Percentiles rank a stretch among this genome's conserved stretches.
Conservation (phyloP, 1,139 yeast species). For the Hyphopichia buzzinii region DNA sequence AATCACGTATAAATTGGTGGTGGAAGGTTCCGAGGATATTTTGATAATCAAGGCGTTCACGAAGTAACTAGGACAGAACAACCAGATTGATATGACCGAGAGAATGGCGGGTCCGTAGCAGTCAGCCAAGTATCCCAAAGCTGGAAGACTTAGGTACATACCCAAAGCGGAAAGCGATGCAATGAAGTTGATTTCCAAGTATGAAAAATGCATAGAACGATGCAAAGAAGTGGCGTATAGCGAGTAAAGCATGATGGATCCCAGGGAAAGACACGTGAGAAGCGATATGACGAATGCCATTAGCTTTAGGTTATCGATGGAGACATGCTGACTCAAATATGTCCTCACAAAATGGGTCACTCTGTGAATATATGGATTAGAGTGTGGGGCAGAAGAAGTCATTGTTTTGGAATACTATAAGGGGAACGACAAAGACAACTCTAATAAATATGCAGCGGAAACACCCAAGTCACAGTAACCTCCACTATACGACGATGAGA, state of each 20-base stretch:
- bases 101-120: slow-evolving; percentile 78
- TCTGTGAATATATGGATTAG: slow-evolving; percentile 5
- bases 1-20: neutral
- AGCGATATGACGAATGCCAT: slow-evolving; percentile 39
- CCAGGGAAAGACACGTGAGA: slow-evolving; percentile 69
- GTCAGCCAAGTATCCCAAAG: slow-evolving; percentile 82
- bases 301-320: slow-evolving; percentile 25
- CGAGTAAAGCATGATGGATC: slow-evolving; percentile 78
- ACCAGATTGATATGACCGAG: slow-evolving; percentile 58
- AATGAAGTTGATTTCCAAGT: slow-evolving; percentile 72
- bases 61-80: slow-evolving; percentile 74
- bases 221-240: slow-evolving; percentile 74
- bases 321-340: slow-evolving; percentile 22
- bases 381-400: slow-evolving; percentile 7
- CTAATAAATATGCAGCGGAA: too few species aligned
- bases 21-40: neutral
- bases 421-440: too few species aligned
- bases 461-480: too few species aligned
- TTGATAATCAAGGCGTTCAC: slow-evolving; percentile 26
- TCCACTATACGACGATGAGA: too few species aligned
- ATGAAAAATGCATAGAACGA: slow-evolving; percentile 54
- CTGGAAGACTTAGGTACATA: slow-evolving; percentile 80
- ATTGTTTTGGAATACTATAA: too few species aligned
- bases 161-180: slow-evolving; percentile 79
- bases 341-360: slow-evolving; percentile 18